phyloP scores from a whole-genome alignment of 768 basidiomycete genomes.

The Rhizopogon salebrosus region DNA sequence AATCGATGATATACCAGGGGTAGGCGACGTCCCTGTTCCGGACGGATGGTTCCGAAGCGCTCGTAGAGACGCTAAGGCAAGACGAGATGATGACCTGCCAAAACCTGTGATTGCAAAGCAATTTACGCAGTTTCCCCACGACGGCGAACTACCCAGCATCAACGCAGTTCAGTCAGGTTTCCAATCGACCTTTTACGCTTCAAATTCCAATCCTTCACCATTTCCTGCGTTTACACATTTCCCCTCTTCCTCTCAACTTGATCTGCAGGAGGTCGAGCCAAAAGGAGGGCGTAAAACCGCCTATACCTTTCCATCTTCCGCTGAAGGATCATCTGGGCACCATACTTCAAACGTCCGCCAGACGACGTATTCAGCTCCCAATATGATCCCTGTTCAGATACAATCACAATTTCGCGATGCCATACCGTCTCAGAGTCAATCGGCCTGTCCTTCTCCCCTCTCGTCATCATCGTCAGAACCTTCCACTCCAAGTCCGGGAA shows the following conservation, averaged over 20 bases:
- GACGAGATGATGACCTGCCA: slow-evolving; percentile 35
- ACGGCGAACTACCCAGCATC: slow-evolving; percentile 17
- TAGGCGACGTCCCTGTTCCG: slow-evolving; percentile 64
- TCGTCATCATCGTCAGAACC: slow-evolving; percentile 35
- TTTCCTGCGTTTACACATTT: slow-evolving; percentile 25
- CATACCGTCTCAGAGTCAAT: slow-evolving; percentile 16
- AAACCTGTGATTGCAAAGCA: slow-evolving; percentile 42
- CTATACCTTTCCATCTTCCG: slow-evolving; percentile 26
- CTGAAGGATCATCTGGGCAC: slow-evolving; percentile 6
- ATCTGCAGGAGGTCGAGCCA: slow-evolving; percentile 14
- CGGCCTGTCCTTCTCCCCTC: slow-evolving; percentile 25
- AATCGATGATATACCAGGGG: slow-evolving; percentile 62
- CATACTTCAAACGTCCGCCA: slow-evolving; percentile 20
- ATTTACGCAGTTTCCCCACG: slow-evolving; percentile 29
- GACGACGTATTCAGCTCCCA: slow-evolving; percentile 29
- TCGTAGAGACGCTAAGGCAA: slow-evolving; percentile 54
- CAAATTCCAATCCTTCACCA: slow-evolving; percentile 12
- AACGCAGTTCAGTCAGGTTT: slow-evolving; percentile 8
- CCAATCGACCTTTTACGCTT: slow-evolving; percentile 17
- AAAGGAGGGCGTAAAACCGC: slow-evolving; percentile 18
- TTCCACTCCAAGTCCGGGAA: slow-evolving; percentile 30
- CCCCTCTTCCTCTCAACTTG: slow-evolving; percentile 26
- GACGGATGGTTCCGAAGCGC: slow-evolving; percentile 79
- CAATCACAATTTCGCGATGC: slow-evolving; percentile 17
- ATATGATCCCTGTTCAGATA: slow-evolving; percentile 11